phyloP scores from a whole-genome alignment of 163 green algal genomes.

The Scenedesmus sp. region DNA sequence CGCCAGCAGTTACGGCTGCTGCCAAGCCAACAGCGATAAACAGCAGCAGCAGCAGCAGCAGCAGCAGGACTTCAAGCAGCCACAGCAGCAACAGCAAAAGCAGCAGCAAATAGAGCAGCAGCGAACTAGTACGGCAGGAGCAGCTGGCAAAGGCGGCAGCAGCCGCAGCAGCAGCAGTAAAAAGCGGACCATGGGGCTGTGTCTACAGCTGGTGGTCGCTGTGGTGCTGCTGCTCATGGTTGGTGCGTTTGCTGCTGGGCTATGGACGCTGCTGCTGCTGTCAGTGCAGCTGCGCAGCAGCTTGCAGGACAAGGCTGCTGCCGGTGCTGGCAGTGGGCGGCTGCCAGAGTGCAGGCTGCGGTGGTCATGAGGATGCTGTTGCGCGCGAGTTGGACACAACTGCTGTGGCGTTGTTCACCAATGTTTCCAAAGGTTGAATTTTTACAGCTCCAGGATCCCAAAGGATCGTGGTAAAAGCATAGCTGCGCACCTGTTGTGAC shows the following conservation, averaged over 20 bases:
- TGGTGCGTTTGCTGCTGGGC: conserved; percentile 14
- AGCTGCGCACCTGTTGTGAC: too few species aligned
- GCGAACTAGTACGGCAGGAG: background rate
- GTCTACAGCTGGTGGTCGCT: background rate
- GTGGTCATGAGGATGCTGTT: background rate
- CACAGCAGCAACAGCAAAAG: background rate
- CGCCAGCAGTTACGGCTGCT: background rate
- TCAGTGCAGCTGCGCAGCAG: conserved; percentile 22
- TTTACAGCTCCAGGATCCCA: too few species aligned
- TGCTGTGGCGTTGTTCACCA: background rate
- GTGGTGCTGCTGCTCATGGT: conserved; percentile 8
- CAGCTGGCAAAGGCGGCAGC: background rate
- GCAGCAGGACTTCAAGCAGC: background rate
- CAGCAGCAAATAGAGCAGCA: background rate
- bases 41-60: conserved; percentile 10
- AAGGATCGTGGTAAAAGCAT: too few species aligned
- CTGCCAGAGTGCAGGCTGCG: conserved; percentile 4
- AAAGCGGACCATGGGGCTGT: background rate
- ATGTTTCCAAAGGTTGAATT: too few species aligned
- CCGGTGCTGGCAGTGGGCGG: background rate
- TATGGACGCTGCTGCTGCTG: conserved; percentile 37
- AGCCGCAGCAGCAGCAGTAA: background rate
- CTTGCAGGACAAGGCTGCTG: background rate
- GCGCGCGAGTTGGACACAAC: background rate
- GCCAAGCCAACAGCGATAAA: background rate